Evolutionary conservation across 2,329 filamentous ascomycete species (phyloP), one percentile per base, ranked within the genome.

Genomic region (Parastagonospora avenae): DNA sequence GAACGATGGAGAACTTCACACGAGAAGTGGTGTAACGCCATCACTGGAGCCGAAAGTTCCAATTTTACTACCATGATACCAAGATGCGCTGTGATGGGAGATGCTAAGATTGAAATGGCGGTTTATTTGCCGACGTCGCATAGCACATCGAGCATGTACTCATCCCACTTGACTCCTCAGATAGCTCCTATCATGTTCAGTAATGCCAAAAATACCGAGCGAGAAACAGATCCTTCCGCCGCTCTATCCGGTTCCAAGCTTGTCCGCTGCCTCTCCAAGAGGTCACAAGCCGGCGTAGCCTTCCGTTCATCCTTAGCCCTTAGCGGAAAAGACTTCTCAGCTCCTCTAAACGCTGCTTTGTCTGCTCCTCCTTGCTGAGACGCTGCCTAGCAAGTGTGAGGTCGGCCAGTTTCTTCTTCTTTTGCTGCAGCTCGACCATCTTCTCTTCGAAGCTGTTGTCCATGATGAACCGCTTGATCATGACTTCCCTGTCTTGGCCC

Each of bases 391-490:
- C 54, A 65, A 76, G 71, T 0, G 90, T 93, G 60, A 97, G 79
- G 67, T 90, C 91, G 0, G 94, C 94, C 44, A 99, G 77, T 72
- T 91, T 88, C 77, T 89, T 90, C 82, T 99, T 99, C 82, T 94
- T 95, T 51, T 90, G 85, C 73, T 97, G 93, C 55, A 99, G 77
- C 64, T 89, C 82, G 2, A 95, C 78, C 83, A 99, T 96, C 77
- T 92, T 93, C 77, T 96, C 91, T 73, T 99, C 94, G 52, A 99
- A 96, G 67, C 91, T 96, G 53, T 85, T 80, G 19, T 84, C 81
- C 91, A 97, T 97, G 64, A 97, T 88, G 72, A 91, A 97, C 32
- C 92, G 85, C 32, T 90, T 86, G 1, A 92, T 95, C n/a, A 84
- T 83, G 0, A 99, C 94, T 10, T 87, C 84, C n/a, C 94, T 82